Base-by-base conservation (phyloP, 1,284 basidiomycete genomes). In the Lentinus polychrous region DNA sequence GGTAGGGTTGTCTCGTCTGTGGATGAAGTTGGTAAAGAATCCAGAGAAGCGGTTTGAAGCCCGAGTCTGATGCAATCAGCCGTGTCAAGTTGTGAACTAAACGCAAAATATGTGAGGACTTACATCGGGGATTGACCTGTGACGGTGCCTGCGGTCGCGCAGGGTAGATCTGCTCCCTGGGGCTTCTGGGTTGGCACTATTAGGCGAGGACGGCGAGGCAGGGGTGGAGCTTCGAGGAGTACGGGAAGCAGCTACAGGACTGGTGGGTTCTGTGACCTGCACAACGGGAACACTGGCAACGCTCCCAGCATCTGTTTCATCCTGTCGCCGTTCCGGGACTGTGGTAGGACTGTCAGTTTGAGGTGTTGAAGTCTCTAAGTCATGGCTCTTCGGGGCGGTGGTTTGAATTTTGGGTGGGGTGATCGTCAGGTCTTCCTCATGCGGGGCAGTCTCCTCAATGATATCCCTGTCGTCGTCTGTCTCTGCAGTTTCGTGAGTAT, bases 11-110 rank as follows among this genome's bases (percentile, higher is more conserved):
- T 87, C 85, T 45, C 85, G 75, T 44, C 86, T 77, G 60, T 86
- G 80, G 7, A 90, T 86, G 48, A 90, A 72, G 59, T 78, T 79
- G n/a, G 78, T 83, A 62, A 90, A 80, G 65, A 90, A 89, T 18
- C 86, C 87, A 37, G 86, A 90, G 38, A 90, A 71, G 23, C 87
- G 76, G 61, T 81, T 86, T 24, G 81, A 73, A 31, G 82, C 67
- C 50, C 85, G 81, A 51, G 65, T 63, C 77, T 84, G 62, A 24
- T 50, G 52, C 17, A 40, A 40, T 40, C 39, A 55, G 54, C 51
- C 51, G 49, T 49, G 52, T 22, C 46, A 45, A 49, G 53, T 46
- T 39, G 27, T 27, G 27, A 27, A 27, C 27, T 17, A 45, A 46
- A 41, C 49, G 49, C 43, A 36, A 52, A 45, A 38, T 31, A 50